phyloP scores from a whole-genome alignment of 1,284 basidiomycete genomes.

The Polyporus tsugae region DNA sequence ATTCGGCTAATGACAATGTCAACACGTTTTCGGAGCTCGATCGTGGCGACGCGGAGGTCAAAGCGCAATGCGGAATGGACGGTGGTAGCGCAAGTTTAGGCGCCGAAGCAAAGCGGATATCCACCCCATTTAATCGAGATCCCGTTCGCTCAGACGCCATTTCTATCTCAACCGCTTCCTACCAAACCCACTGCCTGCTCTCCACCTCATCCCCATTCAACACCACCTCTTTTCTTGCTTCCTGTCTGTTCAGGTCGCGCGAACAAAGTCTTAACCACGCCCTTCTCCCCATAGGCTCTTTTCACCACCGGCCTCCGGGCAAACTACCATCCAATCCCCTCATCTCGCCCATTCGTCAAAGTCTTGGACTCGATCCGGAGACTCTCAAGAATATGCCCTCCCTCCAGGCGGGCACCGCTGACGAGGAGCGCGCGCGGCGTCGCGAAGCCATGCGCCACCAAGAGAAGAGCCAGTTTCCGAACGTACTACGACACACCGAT shows the following conservation, averaged over 20 bases:
- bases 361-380: conserved; percentile 6
- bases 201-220: conserved; percentile 1
- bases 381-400: conserved; percentile 1
- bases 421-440: conserved; percentile 22
- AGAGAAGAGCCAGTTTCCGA: not conserved
- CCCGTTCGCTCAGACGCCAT: conserved; percentile 4
- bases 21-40: not conserved
- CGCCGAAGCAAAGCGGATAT: conserved; percentile 10
- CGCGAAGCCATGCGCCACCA: not conserved
- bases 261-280: conserved; percentile 15
- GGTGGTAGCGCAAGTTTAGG: conserved; percentile 13
- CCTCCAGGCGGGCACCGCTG: conserved; percentile 12
- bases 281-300: conserved; percentile 19
- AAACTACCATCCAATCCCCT: not conserved
- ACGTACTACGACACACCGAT: conserved; percentile 9
- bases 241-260: conserved; percentile 15
- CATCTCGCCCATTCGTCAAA: not conserved
- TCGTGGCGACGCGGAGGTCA: not conserved
- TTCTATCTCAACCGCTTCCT: conserved; percentile 4
- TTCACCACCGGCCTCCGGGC: not conserved
- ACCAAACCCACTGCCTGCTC: conserved; percentile 10
- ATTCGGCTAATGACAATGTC: not conserved
- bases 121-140: conserved; percentile 19
- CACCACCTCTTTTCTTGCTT: conserved; percentile 14
- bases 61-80: conserved; percentile 7